Conservation (phyloP, 495 filamentous ascomycete genomes). For the Paragyromitra xinjiangensis region DNA sequence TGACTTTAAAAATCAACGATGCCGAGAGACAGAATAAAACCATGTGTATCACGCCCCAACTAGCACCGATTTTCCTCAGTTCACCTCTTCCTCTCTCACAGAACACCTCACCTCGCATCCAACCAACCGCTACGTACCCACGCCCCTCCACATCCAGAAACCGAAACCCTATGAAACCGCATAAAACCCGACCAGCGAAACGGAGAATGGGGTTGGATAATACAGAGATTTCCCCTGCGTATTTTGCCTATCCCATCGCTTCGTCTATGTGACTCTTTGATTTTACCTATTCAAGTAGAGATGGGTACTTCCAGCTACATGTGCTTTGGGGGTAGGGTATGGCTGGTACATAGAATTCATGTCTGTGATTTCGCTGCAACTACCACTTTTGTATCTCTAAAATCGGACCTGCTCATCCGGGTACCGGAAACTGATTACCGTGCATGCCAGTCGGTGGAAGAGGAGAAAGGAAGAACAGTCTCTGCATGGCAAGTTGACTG, state of each 20-base stretch:
- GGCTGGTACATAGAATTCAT: neutral
- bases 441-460: slow-evolving; percentile 21
- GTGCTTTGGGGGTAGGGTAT: neutral
- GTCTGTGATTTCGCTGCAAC: slow-evolving; percentile 18
- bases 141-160: slow-evolving; percentile 41
- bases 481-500: slow-evolving; percentile 4
- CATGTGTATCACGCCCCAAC: slow-evolving; percentile 2
- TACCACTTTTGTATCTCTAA: slow-evolving; percentile 22
- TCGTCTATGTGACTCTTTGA: neutral
- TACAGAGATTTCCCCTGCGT: slow-evolving; percentile 43
- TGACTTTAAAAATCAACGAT: slow-evolving; percentile 11
- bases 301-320: neutral
- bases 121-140: slow-evolving; percentile 53
- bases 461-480: neutral
- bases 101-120: slow-evolving; percentile 56
- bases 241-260: slow-evolving; percentile 25
- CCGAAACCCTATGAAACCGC: slow-evolving; percentile 52
- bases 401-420: slow-evolving; percentile 28
- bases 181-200: slow-evolving; percentile 51
- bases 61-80: slow-evolving; percentile 27
- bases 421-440: slow-evolving; percentile 31
- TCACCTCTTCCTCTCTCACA: slow-evolving; percentile 17
- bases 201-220: slow-evolving; percentile 42
- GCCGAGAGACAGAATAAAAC: slow-evolving; percentile 5
- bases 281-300: neutral